Evolutionary conservation across 1,139 yeast genomes (phyloP).

Genomic region (Geotrichum carabidarum): DNA sequence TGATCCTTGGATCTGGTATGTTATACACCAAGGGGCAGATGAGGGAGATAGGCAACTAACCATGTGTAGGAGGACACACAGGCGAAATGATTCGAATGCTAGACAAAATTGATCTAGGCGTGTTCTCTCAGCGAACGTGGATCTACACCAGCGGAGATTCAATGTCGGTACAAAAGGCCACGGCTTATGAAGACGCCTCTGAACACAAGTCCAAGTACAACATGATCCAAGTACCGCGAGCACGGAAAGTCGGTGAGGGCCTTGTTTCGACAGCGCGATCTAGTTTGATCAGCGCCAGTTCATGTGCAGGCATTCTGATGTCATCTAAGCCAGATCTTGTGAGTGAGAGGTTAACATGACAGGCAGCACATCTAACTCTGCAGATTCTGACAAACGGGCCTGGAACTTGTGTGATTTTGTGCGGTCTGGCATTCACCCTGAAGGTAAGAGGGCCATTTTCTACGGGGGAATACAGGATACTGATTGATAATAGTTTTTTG

Average conservation of each 20-base stretch:
- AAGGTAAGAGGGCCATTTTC: slow-evolving; percentile 32
- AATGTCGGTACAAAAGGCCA: slow-evolving; percentile 52
- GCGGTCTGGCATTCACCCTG: slow-evolving; percentile 54
- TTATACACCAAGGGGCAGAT: background rate
- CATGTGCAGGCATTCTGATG: slow-evolving; percentile 32
- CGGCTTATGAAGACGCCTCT: slow-evolving; percentile 39
- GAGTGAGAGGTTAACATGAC: slow-evolving; percentile 17
- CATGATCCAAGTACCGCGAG: slow-evolving; percentile 52
- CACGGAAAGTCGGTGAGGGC: slow-evolving; percentile 72
- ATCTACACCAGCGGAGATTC: slow-evolving; percentile 49
- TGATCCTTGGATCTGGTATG: slow-evolving; percentile 27
- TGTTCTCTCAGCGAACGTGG: slow-evolving; percentile 33
- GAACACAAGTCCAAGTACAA: slow-evolving; percentile 12
- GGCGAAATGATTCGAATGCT: slow-evolving; percentile 85
- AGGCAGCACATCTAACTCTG: slow-evolving; percentile 29
- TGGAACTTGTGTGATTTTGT: slow-evolving; percentile 80
- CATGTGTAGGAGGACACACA: slow-evolving; percentile 72
- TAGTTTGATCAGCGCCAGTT: slow-evolving; percentile 39
- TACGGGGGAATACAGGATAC: background rate
- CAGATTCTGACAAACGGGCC: slow-evolving; percentile 83
- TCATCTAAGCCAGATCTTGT: slow-evolving; percentile 32
- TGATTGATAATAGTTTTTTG: slow-evolving; percentile 38
- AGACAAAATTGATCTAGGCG: slow-evolving; percentile 38
- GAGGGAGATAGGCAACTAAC: background rate
- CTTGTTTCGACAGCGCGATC: slow-evolving; percentile 49